phyloP scores from a whole-genome alignment of 2,329 filamentous ascomycete genomes.

The Colletotrichum plurivorum region DNA sequence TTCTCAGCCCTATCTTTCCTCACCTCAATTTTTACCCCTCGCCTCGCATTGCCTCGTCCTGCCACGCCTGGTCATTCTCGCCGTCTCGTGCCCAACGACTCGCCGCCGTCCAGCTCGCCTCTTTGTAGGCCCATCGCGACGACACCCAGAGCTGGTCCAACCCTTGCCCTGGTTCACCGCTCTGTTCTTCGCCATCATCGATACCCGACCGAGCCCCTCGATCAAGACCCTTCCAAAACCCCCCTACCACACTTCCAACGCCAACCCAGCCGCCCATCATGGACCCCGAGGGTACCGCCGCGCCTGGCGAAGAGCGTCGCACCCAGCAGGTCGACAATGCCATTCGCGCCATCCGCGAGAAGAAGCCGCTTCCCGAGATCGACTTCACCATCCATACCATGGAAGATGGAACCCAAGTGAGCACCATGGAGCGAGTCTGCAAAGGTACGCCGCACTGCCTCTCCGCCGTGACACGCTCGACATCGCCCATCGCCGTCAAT shows the following conservation, averaged over 20 bases:
- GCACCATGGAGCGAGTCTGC: slow-evolving; percentile 94
- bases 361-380: slow-evolving; percentile 96
- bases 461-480: background rate
- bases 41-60: slow-evolving; percentile 32
- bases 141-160: slow-evolving; percentile 35
- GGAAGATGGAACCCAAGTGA: slow-evolving; percentile 97
- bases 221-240: slow-evolving; percentile 1
- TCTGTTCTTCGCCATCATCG: slow-evolving; percentile 33
- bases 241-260: slow-evolving; percentile 3
- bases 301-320: slow-evolving; percentile 61
- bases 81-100: slow-evolving; percentile 39
- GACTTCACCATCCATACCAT: slow-evolving; percentile 99
- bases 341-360: slow-evolving; percentile 91
- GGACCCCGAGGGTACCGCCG: slow-evolving; percentile 61
- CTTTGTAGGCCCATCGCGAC: slow-evolving; percentile 38
- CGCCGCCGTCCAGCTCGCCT: slow-evolving; percentile 33
- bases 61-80: slow-evolving; percentile 19
- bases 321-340: slow-evolving; percentile 85
- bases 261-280: slow-evolving; percentile 51
- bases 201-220: slow-evolving; percentile 32
- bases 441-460: slow-evolving; percentile 78
- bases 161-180: slow-evolving; percentile 36
- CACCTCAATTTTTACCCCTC: slow-evolving; percentile 41
- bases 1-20: slow-evolving; percentile 47
- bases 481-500: slow-evolving; percentile 32